Conservation (phyloP, 2,329 filamentous ascomycete species). For the Penicillium nordicum region DNA sequence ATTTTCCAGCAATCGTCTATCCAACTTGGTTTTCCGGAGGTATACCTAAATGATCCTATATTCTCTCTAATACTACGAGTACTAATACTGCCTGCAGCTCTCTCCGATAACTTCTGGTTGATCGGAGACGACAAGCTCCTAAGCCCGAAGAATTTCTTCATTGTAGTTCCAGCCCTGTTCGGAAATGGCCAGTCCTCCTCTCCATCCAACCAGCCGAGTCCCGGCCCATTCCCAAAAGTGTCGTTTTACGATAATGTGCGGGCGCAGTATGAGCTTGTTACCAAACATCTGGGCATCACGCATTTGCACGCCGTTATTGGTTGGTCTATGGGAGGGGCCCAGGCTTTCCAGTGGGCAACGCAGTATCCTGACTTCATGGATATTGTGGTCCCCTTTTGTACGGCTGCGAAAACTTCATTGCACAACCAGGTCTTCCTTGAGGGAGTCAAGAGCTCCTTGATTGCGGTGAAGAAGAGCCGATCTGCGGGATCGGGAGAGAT, state of each 20-base stretch:
- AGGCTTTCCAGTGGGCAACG: slow-evolving; percentile 63
- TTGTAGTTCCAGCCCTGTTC: slow-evolving; percentile 66
- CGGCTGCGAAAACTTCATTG: slow-evolving; percentile 59
- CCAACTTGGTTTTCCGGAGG: slow-evolving; percentile 71
- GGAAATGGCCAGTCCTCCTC: slow-evolving; percentile 67
- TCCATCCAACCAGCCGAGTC: slow-evolving; percentile 58
- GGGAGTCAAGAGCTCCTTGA: slow-evolving; percentile 59
- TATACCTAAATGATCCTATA: slow-evolving; percentile 29
- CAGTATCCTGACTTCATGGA: slow-evolving; percentile 66
- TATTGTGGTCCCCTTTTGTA: slow-evolving; percentile 63
- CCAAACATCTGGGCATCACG: slow-evolving; percentile 57
- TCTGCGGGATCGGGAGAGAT: slow-evolving; percentile 53
- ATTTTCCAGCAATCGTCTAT: slow-evolving; percentile 66
- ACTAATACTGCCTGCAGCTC: slow-evolving; percentile 38
- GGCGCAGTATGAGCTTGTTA: slow-evolving; percentile 65
- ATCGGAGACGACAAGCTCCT: slow-evolving; percentile 64
- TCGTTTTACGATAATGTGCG: slow-evolving; percentile 67
- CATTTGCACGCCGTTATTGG: slow-evolving; percentile 63
- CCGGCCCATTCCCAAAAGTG: slow-evolving; percentile 59
- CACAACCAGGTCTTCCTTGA: slow-evolving; percentile 69
- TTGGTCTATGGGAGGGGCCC: slow-evolving; percentile 69
- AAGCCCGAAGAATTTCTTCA: slow-evolving; percentile 63
- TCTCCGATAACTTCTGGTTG: slow-evolving; percentile 72
- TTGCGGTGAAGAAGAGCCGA: slow-evolving; percentile 54
- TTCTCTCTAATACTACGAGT: background rate